These are phyloP conservation scores for Tothia fuscella DNA, from an alignment of 2,329 filamentous ascomycete species.

Conservation along the genomic window DNA sequence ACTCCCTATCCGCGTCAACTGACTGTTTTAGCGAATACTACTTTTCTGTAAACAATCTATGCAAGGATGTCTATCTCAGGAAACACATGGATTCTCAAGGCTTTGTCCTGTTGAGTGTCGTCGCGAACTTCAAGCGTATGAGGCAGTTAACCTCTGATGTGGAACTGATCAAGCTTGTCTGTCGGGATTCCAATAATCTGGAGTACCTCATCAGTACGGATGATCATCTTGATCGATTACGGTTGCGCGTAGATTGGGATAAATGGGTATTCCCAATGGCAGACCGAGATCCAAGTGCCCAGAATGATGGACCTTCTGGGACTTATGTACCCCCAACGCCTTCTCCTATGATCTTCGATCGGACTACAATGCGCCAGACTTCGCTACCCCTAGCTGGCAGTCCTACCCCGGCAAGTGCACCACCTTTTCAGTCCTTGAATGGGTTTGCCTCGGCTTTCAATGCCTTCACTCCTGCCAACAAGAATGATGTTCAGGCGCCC, in stretches of 20 bases:
- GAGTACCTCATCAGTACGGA: conserved; percentile 68
- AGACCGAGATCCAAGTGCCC: conserved; percentile 60
- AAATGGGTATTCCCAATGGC: conserved; percentile 64
- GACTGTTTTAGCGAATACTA: conserved; percentile 75
- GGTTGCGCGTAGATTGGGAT: conserved; percentile 64
- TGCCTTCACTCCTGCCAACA: background rate
- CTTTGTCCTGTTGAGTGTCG: conserved; percentile 68
- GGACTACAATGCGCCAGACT: background rate
- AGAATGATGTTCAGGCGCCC: background rate
- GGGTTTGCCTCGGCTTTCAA: conserved; percentile 16
- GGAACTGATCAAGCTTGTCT: conserved; percentile 62
- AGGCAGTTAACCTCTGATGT: conserved; percentile 59
- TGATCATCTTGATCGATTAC: conserved; percentile 64
- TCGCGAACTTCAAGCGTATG: conserved; percentile 79
- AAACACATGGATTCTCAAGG: conserved; percentile 92
- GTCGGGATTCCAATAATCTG: conserved; percentile 57
- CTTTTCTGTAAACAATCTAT: conserved; percentile 89
- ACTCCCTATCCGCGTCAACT: conserved; percentile 18
- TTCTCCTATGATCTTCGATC: conserved; percentile 13
- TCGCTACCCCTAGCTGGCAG: background rate
- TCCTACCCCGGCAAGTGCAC: background rate
- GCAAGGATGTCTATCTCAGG: conserved; percentile 83
- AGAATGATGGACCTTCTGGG: conserved; percentile 55
- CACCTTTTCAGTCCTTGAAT: conserved; percentile 17
- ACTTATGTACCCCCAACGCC: conserved; percentile 29